Evolutionary conservation across 2,329 filamentous ascomycete species (phyloP), one percentile per base, ranked within the genome.

Genomic region (Colletotrichum caudatum): DNA sequence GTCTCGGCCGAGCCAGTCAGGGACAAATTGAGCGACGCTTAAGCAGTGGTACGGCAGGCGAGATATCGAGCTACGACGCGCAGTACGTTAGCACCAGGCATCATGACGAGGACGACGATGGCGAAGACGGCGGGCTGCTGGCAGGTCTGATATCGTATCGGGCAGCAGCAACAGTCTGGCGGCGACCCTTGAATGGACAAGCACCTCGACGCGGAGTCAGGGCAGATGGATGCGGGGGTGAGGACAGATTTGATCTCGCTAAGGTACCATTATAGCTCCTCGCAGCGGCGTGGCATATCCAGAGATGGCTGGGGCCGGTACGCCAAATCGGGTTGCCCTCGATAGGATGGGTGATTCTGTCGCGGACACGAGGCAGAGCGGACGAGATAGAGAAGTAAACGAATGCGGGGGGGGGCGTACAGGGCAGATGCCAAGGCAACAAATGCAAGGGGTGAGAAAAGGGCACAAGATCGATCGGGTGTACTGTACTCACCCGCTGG

Each of bases 401-500:
- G 11, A n/a, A 11, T 14, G 33, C 9, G 18, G 33, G 18, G 29
- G 18, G 29, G 2, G 16, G 20, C 11, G 5, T 12, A 20, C 18
- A 9, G 51, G 8, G 18, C 51, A n/a, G 18, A 20, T n/a, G 29
- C 29, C 51, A 35, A 35, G 51, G 16, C 29, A 35, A 54, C 14
- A 4, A 29, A 29, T 29, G 29, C 29, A 29, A 29, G 29, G 29
- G 33, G 33, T 9, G 33, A 23, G 33, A 12, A 23, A 46, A 5
- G 20, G 11, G n/a, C 33, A 23, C 11, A 16, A 33, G 20, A 8
- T 37, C 33, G 9, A 8, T 37, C 53, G 16, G 33, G 33, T 23
- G 33, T 57, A 57, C 33, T 16, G 33, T 57, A 57, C 53, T 57
- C 53, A 57, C 53, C 35, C 53, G 23, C 29, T 37, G 29, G 14